Evolutionary conservation across 176 grass and related monocot genomes (phyloP).

Genomic region (Microstegium vimineum): DNA sequence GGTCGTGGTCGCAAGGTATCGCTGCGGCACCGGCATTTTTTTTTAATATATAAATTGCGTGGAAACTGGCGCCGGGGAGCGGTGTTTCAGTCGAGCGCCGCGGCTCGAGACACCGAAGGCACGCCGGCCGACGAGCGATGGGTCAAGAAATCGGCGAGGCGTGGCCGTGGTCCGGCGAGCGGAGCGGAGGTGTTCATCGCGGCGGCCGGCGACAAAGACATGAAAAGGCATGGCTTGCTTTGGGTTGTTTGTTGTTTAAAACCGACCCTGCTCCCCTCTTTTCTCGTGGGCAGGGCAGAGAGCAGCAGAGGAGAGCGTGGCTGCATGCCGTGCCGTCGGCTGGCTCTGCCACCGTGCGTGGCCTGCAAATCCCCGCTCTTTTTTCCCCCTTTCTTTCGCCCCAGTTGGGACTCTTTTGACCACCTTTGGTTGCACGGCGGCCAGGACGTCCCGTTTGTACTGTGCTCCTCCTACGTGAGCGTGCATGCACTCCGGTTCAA

Average conservation of each 20-base stretch:
- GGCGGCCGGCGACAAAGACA: too few species aligned
- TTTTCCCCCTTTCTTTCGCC: too few species aligned
- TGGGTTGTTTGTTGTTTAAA: slow-evolving; percentile 41
- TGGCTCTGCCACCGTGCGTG: not conserved
- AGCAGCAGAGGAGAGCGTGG: not conserved
- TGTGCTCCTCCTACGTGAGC: not conserved
- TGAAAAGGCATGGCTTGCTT: slow-evolving; percentile 3
- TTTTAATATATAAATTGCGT: too few species aligned
- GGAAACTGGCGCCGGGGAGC: too few species aligned
- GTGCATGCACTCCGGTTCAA: not conserved
- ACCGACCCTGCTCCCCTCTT: not conserved
- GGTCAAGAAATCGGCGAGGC: not conserved
- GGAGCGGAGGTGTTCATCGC: too few species aligned
- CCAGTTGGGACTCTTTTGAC: slow-evolving; percentile 40
- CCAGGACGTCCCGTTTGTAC: not conserved
- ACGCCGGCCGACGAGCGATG: too few species aligned
- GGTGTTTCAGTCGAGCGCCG: too few species aligned
- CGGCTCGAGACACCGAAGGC: too few species aligned
- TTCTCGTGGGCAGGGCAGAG: slow-evolving; percentile 26
- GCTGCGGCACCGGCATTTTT: too few species aligned
- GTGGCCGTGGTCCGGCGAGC: too few species aligned
- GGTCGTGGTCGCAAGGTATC: too few species aligned
- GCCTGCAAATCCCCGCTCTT: not conserved
- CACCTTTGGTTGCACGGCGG: not conserved
- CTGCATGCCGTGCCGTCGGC: not conserved